Evolutionary conservation across 768 basidiomycete genomes (phyloP), one percentile per base, ranked within the genome.

Genomic region (Termitomyces sp.): DNA sequence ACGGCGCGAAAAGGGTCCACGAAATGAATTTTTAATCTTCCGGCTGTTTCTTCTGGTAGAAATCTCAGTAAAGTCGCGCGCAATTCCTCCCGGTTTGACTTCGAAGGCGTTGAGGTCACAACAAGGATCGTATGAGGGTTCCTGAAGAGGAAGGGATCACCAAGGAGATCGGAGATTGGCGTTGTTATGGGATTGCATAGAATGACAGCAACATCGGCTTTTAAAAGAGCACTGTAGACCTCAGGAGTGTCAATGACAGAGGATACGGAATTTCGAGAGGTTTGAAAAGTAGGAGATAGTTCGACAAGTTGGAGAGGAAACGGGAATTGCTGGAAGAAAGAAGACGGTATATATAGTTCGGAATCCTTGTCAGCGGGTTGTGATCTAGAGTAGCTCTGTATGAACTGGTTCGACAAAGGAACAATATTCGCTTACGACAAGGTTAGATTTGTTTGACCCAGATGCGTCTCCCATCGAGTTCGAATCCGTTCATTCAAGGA

Each of bases 171-270:
- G 1, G 75, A 62, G 21, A 85, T 66, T 8, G 80, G 72, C 1
- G 76, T 80, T 21, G 79, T 77, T 40, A 84, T 56, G 6, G 87
- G 85, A 57, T 89, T 87, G 64, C 73, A 79, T 15, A 88, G 72
- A 17, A 90, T 60, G 59, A 91, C 68, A n/a, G 85, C 77, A 38
- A 88, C 71, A 62, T 90, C 86, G 8, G 84, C 83, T 59, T 70
- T 69, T 57, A 69, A 56, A 37, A 78, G 68, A 42, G 61, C 21
- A 4, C 60, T 64, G 23, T 63, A 56, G 47, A 50, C 60, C 55
- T 46, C 26, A 33, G 37, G 37, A 38, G 45, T 55, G 28, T 60
- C 40, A 17, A 57, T 41, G 21, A 19, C 41, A 31, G 30, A 44
- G 21, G 50, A 33, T 40, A 21, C 14, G 15, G 33, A 17, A 33